These are phyloP conservation scores for Botrytis deweyae DNA, from an alignment of 2,329 filamentous ascomycete genomes.

Conservation along the genomic window DNA sequence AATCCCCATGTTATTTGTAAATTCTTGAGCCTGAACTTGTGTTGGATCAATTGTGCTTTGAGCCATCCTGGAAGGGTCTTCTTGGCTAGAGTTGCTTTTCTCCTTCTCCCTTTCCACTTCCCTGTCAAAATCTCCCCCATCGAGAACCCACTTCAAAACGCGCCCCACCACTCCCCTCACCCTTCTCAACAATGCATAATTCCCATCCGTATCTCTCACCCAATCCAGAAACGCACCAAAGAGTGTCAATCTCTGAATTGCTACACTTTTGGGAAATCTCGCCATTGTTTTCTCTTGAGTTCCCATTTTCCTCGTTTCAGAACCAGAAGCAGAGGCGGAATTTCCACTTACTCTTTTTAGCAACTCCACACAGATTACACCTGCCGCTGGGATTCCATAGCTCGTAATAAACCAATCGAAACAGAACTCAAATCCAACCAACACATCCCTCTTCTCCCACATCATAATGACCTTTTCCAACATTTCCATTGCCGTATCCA, in stretches of 20 bases:
- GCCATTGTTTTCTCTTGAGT: not conserved
- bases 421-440: constrained; percentile 27
- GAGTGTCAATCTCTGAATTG: constrained; percentile 37
- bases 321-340: not conserved
- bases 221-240: constrained; percentile 39
- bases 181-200: constrained; percentile 29
- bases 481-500: constrained; percentile 36
- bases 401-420: constrained; percentile 37
- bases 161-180: not conserved
- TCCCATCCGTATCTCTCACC: constrained; percentile 38
- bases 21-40: not conserved
- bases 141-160: constrained; percentile 6
- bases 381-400: constrained; percentile 36
- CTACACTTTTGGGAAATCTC: constrained; percentile 33
- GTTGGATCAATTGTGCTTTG: not conserved
- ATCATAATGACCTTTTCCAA: constrained; percentile 35
- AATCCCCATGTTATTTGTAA: not conserved
- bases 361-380: constrained; percentile 37
- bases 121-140: not conserved
- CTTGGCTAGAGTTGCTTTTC: not conserved
- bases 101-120: not conserved
- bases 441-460: constrained; percentile 35
- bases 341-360: constrained; percentile 29
- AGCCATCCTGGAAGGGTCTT: not conserved
- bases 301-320: not conserved